A percentile compares a stretch with the other conserved stretches of the same genome.
These are phyloP conservation scores for Penicillium sp. DNA, from an alignment of 2,329 filamentous ascomycete genomes.

Conservation along the genomic window DNA sequence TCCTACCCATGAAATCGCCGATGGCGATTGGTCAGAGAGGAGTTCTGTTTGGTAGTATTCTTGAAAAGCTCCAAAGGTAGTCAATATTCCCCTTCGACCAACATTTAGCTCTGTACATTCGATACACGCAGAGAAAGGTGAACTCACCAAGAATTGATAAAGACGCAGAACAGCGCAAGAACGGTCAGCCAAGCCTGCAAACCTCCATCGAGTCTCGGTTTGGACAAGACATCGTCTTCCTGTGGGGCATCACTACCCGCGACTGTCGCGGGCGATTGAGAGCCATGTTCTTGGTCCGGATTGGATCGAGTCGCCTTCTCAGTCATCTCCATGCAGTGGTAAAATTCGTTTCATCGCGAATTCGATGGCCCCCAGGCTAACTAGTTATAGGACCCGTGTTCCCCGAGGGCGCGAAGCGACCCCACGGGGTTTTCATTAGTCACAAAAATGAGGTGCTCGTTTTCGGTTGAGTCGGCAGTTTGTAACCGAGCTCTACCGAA, in stretches of 20 bases:
- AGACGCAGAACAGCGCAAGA: slow-evolving; percentile 36
- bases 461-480: slow-evolving; percentile 23
- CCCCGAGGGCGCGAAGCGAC: slow-evolving; percentile 5
- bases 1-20: slow-evolving; percentile 55
- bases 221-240: slow-evolving; percentile 8
- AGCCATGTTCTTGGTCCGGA: not conserved
- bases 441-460: slow-evolving; percentile 18
- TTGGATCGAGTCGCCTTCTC: slow-evolving; percentile 10
- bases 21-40: slow-evolving; percentile 40
- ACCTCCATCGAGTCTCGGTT: slow-evolving; percentile 29
- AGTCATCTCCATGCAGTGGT: slow-evolving; percentile 9
- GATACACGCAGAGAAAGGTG: not conserved
- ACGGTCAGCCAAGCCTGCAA: slow-evolving; percentile 36
- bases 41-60: slow-evolving; percentile 50
- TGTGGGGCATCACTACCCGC: not conserved
- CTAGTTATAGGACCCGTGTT: slow-evolving; percentile 9
- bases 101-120: slow-evolving; percentile 11
- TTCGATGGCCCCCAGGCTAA: not conserved
- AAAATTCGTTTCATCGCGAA: not conserved
- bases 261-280: not conserved
- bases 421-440: slow-evolving; percentile 30
- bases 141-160: slow-evolving; percentile 38
- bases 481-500: slow-evolving; percentile 30
- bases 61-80: slow-evolving; percentile 55
- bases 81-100: slow-evolving; percentile 44